Percentiles rank a stretch among this genome's conserved stretches.
Conservation (phyloP, 768 basidiomycete genomes). For the Podaxis sp. region DNA sequence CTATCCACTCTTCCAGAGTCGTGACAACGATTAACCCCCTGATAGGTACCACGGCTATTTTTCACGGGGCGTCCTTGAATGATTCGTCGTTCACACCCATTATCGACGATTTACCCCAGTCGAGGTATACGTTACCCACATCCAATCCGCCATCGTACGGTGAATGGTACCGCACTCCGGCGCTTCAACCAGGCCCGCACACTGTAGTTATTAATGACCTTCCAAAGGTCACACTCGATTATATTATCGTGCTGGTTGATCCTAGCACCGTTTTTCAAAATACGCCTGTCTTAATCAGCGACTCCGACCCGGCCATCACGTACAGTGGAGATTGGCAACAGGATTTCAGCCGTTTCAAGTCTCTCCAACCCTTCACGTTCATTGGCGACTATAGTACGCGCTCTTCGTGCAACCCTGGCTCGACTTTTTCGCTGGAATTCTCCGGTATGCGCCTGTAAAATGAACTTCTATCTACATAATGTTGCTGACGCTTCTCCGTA, state of each 20-base stretch:
- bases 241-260: slow-evolving; percentile 24
- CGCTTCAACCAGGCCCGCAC: slow-evolving; percentile 24
- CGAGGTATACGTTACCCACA: not conserved
- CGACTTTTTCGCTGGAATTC: slow-evolving; percentile 19
- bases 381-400: slow-evolving; percentile 23
- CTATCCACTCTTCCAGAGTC: not conserved
- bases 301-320: slow-evolving; percentile 22
- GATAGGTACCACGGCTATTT: slow-evolving; percentile 2
- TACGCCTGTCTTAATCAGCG: slow-evolving; percentile 25
- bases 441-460: slow-evolving; percentile 4
- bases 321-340: slow-evolving; percentile 23
- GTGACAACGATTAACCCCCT: not conserved
- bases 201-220: slow-evolving; percentile 24
- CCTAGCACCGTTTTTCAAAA: slow-evolving; percentile 22
- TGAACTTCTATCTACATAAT: not conserved
- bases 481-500: slow-evolving; percentile 7
- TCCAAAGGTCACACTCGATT: slow-evolving; percentile 25
- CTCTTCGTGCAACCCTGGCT: slow-evolving; percentile 17
- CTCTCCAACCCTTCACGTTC: slow-evolving; percentile 14
- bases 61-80: slow-evolving; percentile 9
- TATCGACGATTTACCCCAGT: slow-evolving; percentile 1
- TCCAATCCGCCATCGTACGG: slow-evolving; percentile 12
- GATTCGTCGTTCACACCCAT: slow-evolving; percentile 1
- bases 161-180: slow-evolving; percentile 27
- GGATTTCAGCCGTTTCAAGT: not conserved